Conservation (phyloP, 257 asterid species). For the Capsicum rhomboideum region DNA sequence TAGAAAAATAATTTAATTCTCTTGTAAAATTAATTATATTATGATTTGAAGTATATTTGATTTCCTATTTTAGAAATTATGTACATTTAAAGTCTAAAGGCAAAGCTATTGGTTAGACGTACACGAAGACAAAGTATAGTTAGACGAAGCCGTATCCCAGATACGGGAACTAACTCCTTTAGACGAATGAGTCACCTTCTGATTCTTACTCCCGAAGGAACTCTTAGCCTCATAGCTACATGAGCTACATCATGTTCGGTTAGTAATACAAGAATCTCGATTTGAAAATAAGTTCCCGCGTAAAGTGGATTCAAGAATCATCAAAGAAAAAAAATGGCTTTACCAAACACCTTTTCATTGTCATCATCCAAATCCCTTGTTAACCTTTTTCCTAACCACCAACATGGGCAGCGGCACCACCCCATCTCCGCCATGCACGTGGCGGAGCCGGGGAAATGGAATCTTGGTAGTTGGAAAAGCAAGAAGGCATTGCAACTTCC, state of each 20-base stretch:
- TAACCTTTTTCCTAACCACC: conserved; percentile 18
- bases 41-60: background rate
- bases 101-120: no score
- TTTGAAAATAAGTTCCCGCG: no score
- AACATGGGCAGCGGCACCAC: conserved; percentile 33
- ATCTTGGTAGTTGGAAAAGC: conserved; percentile 53
- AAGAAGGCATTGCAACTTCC: conserved; percentile 78
- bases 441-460: conserved; percentile 58
- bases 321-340: conserved; percentile 18
- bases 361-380: conserved; percentile 34
- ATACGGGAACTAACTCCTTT: no score
- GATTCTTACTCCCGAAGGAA: no score
- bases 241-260: no score
- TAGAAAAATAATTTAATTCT: no score
- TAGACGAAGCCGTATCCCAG: no score
- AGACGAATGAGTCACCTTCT: no score
- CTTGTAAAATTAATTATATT: background rate
- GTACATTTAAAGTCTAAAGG: no score
- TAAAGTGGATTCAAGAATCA: background rate
- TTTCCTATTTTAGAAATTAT: background rate
- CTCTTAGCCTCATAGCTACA: no score
- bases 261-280: no score
- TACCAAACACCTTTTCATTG: conserved; percentile 43
- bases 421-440: conserved; percentile 60
- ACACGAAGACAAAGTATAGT: no score